Conservation (phyloP, 169 alveolate species). For the Toxoplasma gondii region DNA sequence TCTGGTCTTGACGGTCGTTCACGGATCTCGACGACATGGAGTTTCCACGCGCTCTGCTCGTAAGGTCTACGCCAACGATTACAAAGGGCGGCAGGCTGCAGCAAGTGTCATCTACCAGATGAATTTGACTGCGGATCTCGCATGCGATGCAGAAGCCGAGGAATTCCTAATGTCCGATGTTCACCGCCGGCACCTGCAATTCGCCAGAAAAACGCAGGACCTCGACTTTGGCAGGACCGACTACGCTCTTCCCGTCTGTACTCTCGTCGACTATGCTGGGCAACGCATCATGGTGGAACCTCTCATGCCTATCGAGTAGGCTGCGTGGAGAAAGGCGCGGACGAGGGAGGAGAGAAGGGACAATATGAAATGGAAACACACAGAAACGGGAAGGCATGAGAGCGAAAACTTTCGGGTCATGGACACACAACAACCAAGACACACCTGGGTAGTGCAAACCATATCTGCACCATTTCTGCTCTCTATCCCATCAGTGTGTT, state of each 20-base stretch:
- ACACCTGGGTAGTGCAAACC: too few species aligned
- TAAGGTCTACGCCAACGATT: slow-evolving; percentile 60
- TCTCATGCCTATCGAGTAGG: slow-evolving; percentile 56
- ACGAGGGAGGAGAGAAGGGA: not conserved
- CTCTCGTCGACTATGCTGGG: slow-evolving; percentile 65
- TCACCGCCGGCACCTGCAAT: slow-evolving; percentile 30
- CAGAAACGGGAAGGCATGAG: too few species aligned
- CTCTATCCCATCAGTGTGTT: too few species aligned
- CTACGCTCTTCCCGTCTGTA: slow-evolving; percentile 59
- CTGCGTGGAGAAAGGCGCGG: not conserved
- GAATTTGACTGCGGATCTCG: not conserved
- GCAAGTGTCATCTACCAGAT: slow-evolving; percentile 59
- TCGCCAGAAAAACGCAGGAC: slow-evolving; percentile 10
- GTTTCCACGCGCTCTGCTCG: slow-evolving; percentile 45
- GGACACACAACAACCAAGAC: too few species aligned
- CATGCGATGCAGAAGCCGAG: not conserved
- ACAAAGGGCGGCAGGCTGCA: slow-evolving; percentile 66
- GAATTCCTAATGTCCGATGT: slow-evolving; percentile 36
- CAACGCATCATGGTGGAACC: slow-evolving; percentile 65
- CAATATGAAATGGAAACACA: too few species aligned
- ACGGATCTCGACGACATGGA: slow-evolving; percentile 46
- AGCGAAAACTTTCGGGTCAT: too few species aligned
- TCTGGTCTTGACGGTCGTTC: slow-evolving; percentile 65
- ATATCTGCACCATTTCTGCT: too few species aligned
- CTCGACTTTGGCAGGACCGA: slow-evolving; percentile 42